These are phyloP conservation scores for Zygotorulaspora danielsina DNA, from an alignment of 805 yeast genomes.

Conservation along the genomic window DNA sequence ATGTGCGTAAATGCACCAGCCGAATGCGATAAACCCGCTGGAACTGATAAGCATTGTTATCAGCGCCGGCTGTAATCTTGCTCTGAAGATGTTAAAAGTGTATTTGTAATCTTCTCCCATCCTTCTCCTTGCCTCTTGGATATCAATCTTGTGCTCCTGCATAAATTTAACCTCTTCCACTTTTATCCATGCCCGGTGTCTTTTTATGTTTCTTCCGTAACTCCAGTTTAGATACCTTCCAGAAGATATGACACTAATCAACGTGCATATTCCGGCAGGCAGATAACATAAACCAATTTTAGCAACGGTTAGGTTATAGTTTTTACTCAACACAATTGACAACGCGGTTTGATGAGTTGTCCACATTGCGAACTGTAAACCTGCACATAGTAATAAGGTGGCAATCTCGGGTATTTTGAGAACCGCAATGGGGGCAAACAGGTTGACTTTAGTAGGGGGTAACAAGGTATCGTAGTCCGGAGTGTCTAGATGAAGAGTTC, in stretches of 20 bases:
- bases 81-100: constrained; percentile 51
- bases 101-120: constrained; percentile 27
- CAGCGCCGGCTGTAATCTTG: constrained; percentile 48
- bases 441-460: constrained; percentile 25
- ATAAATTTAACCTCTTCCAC: constrained; percentile 16
- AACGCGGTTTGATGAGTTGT: constrained; percentile 63
- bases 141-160: constrained; percentile 20
- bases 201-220: constrained; percentile 27
- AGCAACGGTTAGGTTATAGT: constrained; percentile 49
- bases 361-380: constrained; percentile 66
- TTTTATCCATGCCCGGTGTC: constrained; percentile 24
- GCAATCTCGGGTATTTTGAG: constrained; percentile 43
- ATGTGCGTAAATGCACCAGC: constrained; percentile 62
- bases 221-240: constrained; percentile 55
- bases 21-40: constrained; percentile 48
- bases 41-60: constrained; percentile 42
- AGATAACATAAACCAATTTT: constrained; percentile 68
- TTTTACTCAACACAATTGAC: constrained; percentile 47
- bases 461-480: constrained; percentile 35
- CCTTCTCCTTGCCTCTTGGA: constrained; percentile 18
- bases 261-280: constrained; percentile 67
- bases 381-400: constrained; percentile 50
- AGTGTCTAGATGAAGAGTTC: constrained; percentile 26
- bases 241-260: constrained; percentile 53
- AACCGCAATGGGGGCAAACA: constrained; percentile 42